Conservation (phyloP, 306 rosid genomes). For the Pachyrhizus erosus region DNA sequence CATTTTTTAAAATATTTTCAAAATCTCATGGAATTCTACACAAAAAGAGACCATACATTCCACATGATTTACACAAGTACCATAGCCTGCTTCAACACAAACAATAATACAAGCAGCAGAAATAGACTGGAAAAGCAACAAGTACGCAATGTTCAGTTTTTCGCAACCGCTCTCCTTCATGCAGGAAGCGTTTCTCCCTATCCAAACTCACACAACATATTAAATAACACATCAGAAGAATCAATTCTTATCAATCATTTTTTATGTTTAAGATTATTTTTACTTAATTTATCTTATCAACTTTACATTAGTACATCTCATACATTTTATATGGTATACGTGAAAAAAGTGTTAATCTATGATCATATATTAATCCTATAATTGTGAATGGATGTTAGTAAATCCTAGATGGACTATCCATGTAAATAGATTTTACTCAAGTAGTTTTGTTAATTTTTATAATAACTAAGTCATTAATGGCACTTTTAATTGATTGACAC, state of each 20-base stretch:
- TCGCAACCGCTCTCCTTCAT: background rate
- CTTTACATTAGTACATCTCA: background rate
- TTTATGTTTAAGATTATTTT: background rate
- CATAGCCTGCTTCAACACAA: no score
- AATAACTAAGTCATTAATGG: no score
- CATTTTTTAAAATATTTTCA: background rate
- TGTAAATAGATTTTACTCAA: no score
- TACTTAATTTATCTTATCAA: background rate
- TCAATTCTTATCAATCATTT: background rate
- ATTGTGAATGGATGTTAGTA: background rate
- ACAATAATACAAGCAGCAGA: background rate
- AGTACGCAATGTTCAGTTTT: background rate
- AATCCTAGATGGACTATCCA: no score
- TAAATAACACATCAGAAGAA: background rate
- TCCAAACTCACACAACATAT: background rate
- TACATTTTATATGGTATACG: background rate
- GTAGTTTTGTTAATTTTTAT: no score
- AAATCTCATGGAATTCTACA: background rate
- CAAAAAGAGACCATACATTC: background rate
- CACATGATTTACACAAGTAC: background rate
- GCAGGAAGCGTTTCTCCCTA: constrained; percentile 16
- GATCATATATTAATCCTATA: background rate
- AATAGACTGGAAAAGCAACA: background rate
- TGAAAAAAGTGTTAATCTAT: background rate
- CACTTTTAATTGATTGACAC: no score